Evolutionary conservation across 306 rosid species (phyloP), one percentile per base, ranked within the genome.

Genomic region (Trifolium fragiferum): DNA sequence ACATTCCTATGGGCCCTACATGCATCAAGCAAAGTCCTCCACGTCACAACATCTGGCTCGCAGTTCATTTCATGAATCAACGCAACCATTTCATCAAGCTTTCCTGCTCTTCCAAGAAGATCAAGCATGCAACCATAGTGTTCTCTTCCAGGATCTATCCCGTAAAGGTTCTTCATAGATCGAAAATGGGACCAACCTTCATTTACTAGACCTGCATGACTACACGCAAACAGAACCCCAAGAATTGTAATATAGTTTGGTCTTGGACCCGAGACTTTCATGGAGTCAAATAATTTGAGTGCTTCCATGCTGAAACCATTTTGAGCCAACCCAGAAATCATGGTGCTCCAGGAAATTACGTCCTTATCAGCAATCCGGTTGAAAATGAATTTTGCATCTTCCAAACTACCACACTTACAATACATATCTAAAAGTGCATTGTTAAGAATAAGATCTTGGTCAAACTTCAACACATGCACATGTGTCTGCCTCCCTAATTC

Each of bases 21-120:
- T 4, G 97, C 96, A 58, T 93, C 96, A 6, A 93, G 96, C 89
- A 89, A 80, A 71, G 93, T 85, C 81, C 90, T 88, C 98, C 96
- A 91, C 12, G 87, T 89, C 57, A 91, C 90, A 43, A 87, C 84
- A 84, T 93, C 98, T n/a, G 96, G 93, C 78, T 89, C 83, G 46
- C 81, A 81, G 18, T 80, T 77, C 92, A 89, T 91, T 85, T 87
- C 88, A 53, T 84, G 77, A 60, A 89, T 91, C 80, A 93, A 83
- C 69, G 72, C 83, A 61, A 87, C 84, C 30, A 90, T 92, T 68
- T 88, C 89, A 57, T 89, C 86, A 46, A 93, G 91, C 83, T 71
- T 89, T 70, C 94, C 98, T 12, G 97, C 92, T 82, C 97, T 83
- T 66, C 98, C 98, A 76, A 93, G 98, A 81, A 93, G 97, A 82